Evolutionary conservation across 2,329 filamentous ascomycete species (phyloP).

Genomic region (Emmonsiellopsis sp.): DNA sequence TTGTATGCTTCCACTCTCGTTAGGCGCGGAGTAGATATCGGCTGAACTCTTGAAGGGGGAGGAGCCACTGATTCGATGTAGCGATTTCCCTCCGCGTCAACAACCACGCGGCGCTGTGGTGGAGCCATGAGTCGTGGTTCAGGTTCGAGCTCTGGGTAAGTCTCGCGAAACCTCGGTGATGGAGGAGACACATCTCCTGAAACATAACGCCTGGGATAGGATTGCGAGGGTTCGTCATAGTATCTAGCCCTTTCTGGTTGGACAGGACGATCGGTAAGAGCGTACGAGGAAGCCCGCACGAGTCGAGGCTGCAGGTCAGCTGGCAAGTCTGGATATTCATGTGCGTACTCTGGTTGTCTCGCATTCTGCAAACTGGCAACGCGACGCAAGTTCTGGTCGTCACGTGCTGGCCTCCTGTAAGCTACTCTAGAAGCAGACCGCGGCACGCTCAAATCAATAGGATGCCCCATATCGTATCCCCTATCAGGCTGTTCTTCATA

Average conservation of each 20-base stretch:
- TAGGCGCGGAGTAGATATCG: slow-evolving; percentile 15
- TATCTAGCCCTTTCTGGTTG: slow-evolving; percentile 28
- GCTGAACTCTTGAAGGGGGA: slow-evolving; percentile 23
- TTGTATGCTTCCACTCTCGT: slow-evolving; percentile 26
- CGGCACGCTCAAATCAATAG: slow-evolving; percentile 24
- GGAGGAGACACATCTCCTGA: slow-evolving; percentile 28
- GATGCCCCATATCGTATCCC: slow-evolving; percentile 18
- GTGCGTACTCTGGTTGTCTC: slow-evolving; percentile 32
- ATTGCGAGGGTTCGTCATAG: slow-evolving; percentile 29
- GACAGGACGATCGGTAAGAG: slow-evolving; percentile 29
- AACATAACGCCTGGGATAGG: slow-evolving; percentile 25
- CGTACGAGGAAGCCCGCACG: slow-evolving; percentile 32
- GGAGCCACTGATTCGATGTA: slow-evolving; percentile 53
- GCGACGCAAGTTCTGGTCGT: slow-evolving; percentile 38
- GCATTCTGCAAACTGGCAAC: slow-evolving; percentile 40
- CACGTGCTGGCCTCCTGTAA: slow-evolving; percentile 28
- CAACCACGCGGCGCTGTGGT: slow-evolving; percentile 58
- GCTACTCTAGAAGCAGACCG: slow-evolving; percentile 33
- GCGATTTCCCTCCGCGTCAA: slow-evolving; percentile 75
- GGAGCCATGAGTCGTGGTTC: slow-evolving; percentile 42
- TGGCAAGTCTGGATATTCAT: slow-evolving; percentile 36
- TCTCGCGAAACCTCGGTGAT: slow-evolving; percentile 28
- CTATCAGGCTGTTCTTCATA: slow-evolving; percentile 28
- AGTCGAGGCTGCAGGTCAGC: slow-evolving; percentile 27
- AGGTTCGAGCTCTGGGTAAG: slow-evolving; percentile 36